phyloP scores from a whole-genome alignment of 2,329 filamentous ascomycete genomes.

The Colletotrichum euphorbiae region DNA sequence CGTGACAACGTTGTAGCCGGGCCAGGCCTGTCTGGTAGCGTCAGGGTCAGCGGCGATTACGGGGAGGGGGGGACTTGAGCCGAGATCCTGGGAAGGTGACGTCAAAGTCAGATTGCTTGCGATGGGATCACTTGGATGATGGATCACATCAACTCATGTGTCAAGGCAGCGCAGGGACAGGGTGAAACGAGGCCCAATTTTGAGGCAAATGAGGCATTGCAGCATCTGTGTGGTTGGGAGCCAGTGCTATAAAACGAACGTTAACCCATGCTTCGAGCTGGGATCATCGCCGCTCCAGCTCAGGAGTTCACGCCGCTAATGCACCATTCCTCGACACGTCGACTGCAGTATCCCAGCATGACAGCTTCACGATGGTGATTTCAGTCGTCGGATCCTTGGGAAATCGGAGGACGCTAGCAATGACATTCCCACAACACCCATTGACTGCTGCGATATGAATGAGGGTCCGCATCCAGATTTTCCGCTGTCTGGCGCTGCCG shows the following conservation, averaged over 20 bases:
- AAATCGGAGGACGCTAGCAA: constrained; percentile 18
- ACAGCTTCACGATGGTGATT: constrained; percentile 33
- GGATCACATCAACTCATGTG: constrained; percentile 14
- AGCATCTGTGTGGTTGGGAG: constrained; percentile 36
- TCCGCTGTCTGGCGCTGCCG: neutral
- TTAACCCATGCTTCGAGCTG: constrained; percentile 6
- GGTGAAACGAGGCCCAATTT: constrained; percentile 35
- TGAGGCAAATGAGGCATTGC: constrained; percentile 39
- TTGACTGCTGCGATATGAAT: constrained; percentile 6
- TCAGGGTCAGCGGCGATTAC: neutral
- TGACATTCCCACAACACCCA: constrained; percentile 13
- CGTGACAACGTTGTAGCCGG: constrained; percentile 11
- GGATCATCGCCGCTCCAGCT: constrained; percentile 30
- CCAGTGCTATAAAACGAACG: constrained; percentile 27
- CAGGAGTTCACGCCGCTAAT: constrained; percentile 27
- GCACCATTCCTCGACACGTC: constrained; percentile 35
- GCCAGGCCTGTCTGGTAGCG: constrained; percentile 7
- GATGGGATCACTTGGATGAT: constrained; percentile 19
- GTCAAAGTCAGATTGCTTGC: constrained; percentile 25
- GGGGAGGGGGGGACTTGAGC: constrained; percentile 16
- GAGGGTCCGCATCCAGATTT: neutral
- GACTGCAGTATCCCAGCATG: constrained; percentile 30
- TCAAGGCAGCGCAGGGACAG: constrained; percentile 1
- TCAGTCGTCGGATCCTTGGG: constrained; percentile 16
- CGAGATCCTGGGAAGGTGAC: constrained; percentile 34